These are phyloP conservation scores for Mortierella sp. DNA, from an alignment of 371 early-diverging fungal species.

Conservation along the genomic window DNA sequence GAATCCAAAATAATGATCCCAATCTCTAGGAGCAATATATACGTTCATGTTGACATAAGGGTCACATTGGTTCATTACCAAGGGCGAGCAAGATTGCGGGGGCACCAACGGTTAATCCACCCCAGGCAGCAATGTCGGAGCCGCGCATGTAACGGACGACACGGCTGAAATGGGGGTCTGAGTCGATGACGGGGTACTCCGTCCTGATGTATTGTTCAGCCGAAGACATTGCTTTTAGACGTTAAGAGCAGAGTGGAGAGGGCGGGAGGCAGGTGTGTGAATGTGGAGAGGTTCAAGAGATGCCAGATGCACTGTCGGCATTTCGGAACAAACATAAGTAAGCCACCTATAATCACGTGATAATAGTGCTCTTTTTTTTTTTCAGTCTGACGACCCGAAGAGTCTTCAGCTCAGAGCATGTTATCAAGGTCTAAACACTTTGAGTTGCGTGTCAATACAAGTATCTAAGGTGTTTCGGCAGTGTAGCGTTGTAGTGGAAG, in stretches of 20 bases:
- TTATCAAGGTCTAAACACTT: too few species aligned
- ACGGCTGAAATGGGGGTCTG: slow-evolving; percentile 84
- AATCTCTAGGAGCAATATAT: not conserved
- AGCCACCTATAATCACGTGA: not conserved
- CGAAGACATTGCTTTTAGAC: slow-evolving; percentile 46
- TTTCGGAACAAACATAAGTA: slow-evolving; percentile 1
- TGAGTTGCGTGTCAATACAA: too few species aligned
- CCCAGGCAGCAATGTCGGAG: slow-evolving; percentile 82
- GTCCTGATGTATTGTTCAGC: slow-evolving; percentile 62
- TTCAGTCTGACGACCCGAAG: too few species aligned
- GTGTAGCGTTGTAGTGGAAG: too few species aligned
- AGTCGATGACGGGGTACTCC: slow-evolving; percentile 77
- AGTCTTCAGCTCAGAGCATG: too few species aligned
- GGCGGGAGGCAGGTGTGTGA: not conserved
- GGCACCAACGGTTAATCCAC: slow-evolving; percentile 75
- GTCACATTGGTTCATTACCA: slow-evolving; percentile 70
- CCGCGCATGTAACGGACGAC: slow-evolving; percentile 92
- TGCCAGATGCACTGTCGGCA: not conserved
- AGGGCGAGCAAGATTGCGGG: slow-evolving; percentile 81
- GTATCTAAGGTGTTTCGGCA: too few species aligned
- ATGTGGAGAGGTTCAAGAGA: not conserved
- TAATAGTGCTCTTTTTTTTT: not conserved
- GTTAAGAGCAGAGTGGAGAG: not conserved
- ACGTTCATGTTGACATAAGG: not conserved
- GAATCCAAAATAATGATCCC: too few species aligned